Conservation (phyloP, 192 early-diverging fungal genomes). For the Gaertneriomyces sp. region DNA sequence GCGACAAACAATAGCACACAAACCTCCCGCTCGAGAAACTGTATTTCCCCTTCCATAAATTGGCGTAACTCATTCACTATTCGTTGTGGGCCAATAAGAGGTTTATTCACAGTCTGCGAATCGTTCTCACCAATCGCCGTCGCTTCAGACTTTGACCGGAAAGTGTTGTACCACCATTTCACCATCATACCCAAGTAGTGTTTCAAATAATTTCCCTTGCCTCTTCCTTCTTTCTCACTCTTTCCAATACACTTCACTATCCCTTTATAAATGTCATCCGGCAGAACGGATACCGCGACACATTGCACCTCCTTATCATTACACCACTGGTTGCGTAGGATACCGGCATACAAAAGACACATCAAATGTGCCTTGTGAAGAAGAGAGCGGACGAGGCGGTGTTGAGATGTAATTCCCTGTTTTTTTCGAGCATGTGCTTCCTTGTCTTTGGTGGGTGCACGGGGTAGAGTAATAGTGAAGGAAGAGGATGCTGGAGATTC, state of each 20-base stretch:
- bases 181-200: constrained; percentile 16
- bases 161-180: constrained; percentile 11
- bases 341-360: constrained; percentile 49
- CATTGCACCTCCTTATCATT: constrained; percentile 39
- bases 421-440: constrained; percentile 25
- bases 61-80: not conserved
- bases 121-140: not conserved
- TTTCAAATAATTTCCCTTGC: constrained; percentile 11
- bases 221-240: not conserved
- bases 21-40: constrained; percentile 26
- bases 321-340: constrained; percentile 60
- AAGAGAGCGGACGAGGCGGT: constrained; percentile 49
- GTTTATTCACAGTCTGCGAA: not conserved
- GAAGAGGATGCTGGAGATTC: not conserved
- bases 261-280: constrained; percentile 17
- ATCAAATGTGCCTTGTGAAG: constrained; percentile 63
- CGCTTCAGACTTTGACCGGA: not conserved
- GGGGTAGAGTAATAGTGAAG: too few species aligned
- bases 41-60: constrained; percentile 1
- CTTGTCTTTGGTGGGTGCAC: not conserved
- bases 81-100: not conserved
- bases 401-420: constrained; percentile 45
- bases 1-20: constrained; percentile 52
- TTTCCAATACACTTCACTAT: not conserved
- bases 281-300: constrained; percentile 9